Base-by-base conservation (phyloP, 192 early-diverging fungal species). In the Coemansia sp. region DNA sequence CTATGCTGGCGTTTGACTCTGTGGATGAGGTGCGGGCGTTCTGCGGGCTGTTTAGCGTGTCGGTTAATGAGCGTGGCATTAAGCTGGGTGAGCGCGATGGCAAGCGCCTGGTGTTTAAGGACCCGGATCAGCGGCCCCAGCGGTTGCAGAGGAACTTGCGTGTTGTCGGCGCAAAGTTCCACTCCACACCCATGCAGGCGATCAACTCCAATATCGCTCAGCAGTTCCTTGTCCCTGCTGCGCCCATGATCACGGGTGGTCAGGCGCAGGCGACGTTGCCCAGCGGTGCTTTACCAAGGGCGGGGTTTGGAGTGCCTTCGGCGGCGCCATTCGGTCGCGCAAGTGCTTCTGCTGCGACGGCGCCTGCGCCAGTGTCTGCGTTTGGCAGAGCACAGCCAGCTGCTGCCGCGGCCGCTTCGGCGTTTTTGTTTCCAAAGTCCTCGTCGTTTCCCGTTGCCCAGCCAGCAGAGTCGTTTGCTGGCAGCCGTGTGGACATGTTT, bases 1-100 rank as follows among this genome's bases (percentile, higher is more conserved):
- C 73, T 6, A 68, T 78, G 64, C 66, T 90, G 13, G 88, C 89
- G 26, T 88, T 87, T 61, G 88, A 92, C 61, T 77, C 80, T 43
- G 70, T 68, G 21, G 70, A 84, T 9, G 84, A 91, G 43, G 81
- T 79, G 0, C 50, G 16, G 8, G 74, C 58, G 18, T 80, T 76
- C 37, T 84, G 83, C 59, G 36, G 21, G 4, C 61, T 57, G 9
- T 84, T 79, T 34, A 48, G 33, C 8, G 63, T 84, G 6, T 5
- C 61, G 1, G 59, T 76, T 31, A 70, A 50, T 9, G 33, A 48
- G 7, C 11, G 41, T 7, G 68, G 73, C 36, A 68, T 83, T 18
- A 65, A 73, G 56, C 59, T 83, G 34, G 82, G 82, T 39, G 69
- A 83, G 70, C 66, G 69, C 61, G 57, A 26, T 4, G 39, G 28